Base-by-base conservation (phyloP, 768 basidiomycete species). In the Jaapia argillacea region DNA sequence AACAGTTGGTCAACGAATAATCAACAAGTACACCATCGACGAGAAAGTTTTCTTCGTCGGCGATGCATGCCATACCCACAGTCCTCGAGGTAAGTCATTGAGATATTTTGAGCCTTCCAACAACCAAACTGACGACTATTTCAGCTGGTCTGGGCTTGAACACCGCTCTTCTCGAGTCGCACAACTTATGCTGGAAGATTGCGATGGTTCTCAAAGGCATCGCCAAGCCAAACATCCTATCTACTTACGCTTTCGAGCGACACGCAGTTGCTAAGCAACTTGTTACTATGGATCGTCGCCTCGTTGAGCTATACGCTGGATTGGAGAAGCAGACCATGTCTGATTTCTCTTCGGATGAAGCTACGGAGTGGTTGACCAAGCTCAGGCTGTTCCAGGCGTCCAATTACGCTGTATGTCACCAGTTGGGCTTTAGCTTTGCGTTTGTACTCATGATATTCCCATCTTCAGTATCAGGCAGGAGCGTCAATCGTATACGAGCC, bases 181-280 rank as follows among this genome's bases (percentile, higher is more conserved):
- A 45, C 27, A 45, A 45, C 26, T 21, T 45, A 6, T n/a, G 44
- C 24, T 45, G 44, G 44, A 45, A 45, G 44, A 37, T 45, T 22
- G 37, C 31, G 6, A 37, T 45, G 4, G 39, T 45, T 18, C 39
- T 45, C 22, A 21, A 33, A 10, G 44, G 44, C 27, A 5, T 22
- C 18, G 38, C 44, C n/a, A 45, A 28, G 27, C 44, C 44, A 10
- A 40, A 41, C 10, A 27, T 45, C 6, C 44, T 45, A 7, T 26
- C 38, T 12, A 45, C 44, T 22, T 45, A 45, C 27, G 44, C 37
- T 6, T 45, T 40, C 16, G 44, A 45, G 44, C 44, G 44, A 4
- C 36, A 40, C 21, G 21, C 12, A 7, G 44, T 45, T 6, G 44
- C 44, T 14, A 20, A 41, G 6, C 24, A 45, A 21, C 44, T 45